Conservation (phyloP, 1,139 yeast species). For the Candida pseudoviswanathii region DNA sequence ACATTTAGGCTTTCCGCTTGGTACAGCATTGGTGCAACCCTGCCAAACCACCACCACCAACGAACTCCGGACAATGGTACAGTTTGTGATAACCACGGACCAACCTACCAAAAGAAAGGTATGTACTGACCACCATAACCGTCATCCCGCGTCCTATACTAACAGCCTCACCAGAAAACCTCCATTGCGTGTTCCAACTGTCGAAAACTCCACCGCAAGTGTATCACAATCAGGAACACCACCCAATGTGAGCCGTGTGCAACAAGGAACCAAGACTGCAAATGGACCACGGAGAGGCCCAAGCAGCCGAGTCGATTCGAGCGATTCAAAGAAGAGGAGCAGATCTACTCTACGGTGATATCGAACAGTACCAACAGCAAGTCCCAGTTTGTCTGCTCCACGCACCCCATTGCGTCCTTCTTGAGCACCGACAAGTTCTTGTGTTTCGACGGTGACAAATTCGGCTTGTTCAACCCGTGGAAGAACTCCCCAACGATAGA, state of each 20-base stretch:
- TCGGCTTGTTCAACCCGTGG: constrained; percentile 32
- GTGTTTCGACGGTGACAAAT: constrained; percentile 29
- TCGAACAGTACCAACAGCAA: constrained; percentile 10
- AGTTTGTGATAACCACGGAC: constrained; percentile 7
- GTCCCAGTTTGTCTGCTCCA: constrained; percentile 29
- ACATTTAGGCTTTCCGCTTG: background rate
- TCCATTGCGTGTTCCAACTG: constrained; percentile 10
- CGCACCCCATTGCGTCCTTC: constrained; percentile 31
- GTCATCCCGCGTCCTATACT: background rate
- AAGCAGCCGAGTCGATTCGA: background rate
- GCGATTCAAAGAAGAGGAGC: constrained; percentile 8
- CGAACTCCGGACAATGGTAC: constrained; percentile 1
- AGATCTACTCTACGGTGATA: constrained; percentile 8
- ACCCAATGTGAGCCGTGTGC: constrained; percentile 5
- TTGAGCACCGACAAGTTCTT: constrained; percentile 29
- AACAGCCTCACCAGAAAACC: constrained; percentile 7
- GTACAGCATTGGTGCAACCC: background rate
- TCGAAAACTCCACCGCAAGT: constrained; percentile 10
- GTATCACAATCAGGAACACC: background rate
- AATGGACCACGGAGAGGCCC: constrained; percentile 1
- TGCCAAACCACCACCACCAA: background rate
- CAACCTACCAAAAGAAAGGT: constrained; percentile 10
- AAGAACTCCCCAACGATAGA: constrained; percentile 20
- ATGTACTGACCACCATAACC: background rate
- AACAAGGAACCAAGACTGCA: background rate